phyloP scores from a whole-genome alignment of 371 early-diverging fungal genomes.

The Sporodiniella umbellata region DNA sequence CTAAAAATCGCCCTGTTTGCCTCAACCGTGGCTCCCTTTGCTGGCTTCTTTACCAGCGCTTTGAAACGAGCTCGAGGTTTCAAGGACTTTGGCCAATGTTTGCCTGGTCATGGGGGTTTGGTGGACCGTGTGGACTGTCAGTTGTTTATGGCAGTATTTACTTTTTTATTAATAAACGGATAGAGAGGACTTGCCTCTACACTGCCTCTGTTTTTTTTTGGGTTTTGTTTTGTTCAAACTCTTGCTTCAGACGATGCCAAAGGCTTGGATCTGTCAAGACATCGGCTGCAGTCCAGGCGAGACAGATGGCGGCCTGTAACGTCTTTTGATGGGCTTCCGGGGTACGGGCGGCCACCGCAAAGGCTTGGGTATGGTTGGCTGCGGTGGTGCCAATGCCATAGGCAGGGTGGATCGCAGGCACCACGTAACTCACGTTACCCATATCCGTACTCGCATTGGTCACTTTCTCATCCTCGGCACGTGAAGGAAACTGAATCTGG shows the following conservation, averaged over 20 bases:
- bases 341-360: conserved; percentile 56
- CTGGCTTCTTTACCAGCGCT: conserved; percentile 29
- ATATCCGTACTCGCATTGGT: conserved; percentile 63
- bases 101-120: conserved; percentile 35
- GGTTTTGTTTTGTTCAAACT: conserved; percentile 19
- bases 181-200: neutral
- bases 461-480: conserved; percentile 29
- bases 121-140: conserved; percentile 35
- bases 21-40: conserved; percentile 23
- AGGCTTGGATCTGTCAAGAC: conserved; percentile 19
- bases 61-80: conserved; percentile 22
- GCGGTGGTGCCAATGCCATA: conserved; percentile 11
- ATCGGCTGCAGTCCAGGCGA: conserved; percentile 25
- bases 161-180: conserved; percentile 8
- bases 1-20: conserved; percentile 17
- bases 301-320: conserved; percentile 40
- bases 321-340: conserved; percentile 55
- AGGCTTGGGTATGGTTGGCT: conserved; percentile 31
- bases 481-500: conserved; percentile 35
- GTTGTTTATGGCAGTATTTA: conserved; percentile 28
- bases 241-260: conserved; percentile 13
- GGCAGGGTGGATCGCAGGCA: conserved; percentile 11
- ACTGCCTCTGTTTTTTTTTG: neutral
- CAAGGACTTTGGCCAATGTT: conserved; percentile 29
- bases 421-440: conserved; percentile 58